Percentiles rank a stretch among this genome's conserved stretches.
Evolutionary conservation across 2,329 filamentous ascomycete species (phyloP).

Genomic region (Zymoseptoria brevis): DNA sequence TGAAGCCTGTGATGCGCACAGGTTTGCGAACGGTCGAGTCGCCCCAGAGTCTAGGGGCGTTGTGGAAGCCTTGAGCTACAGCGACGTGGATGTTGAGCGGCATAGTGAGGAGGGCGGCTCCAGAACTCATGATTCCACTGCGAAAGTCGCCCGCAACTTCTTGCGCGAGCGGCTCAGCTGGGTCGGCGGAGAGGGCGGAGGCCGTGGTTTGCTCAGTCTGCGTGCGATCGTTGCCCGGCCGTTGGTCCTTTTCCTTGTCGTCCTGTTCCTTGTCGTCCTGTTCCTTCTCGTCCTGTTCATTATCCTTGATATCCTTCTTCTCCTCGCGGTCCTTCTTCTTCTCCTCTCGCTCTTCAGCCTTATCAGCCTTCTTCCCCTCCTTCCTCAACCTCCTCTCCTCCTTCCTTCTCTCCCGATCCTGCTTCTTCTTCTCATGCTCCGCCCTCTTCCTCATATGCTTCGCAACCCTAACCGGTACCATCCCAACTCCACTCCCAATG

Average conservation of each 20-base stretch:
- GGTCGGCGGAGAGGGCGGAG: constrained; percentile 23
- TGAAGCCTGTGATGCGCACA: constrained; percentile 68
- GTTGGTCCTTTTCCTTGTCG: constrained; percentile 1
- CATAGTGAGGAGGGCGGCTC: constrained; percentile 65
- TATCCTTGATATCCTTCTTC: neutral
- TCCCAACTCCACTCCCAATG: constrained; percentile 55
- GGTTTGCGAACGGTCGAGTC: constrained; percentile 69
- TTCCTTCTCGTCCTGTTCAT: neutral
- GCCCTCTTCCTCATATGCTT: constrained; percentile 50
- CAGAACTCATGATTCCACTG: constrained; percentile 62
- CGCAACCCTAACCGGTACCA: constrained; percentile 54
- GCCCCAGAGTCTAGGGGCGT: constrained; percentile 75
- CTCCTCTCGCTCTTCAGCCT: constrained; percentile 12
- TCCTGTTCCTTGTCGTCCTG: constrained; percentile 1
- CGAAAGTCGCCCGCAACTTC: constrained; percentile 52
- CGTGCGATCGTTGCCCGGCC: constrained; percentile 14
- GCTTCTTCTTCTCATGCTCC: constrained; percentile 44
- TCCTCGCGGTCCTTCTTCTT: constrained; percentile 17
- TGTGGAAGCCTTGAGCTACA: constrained; percentile 78
- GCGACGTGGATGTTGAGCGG: constrained; percentile 81
- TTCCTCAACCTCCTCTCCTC: constrained; percentile 20
- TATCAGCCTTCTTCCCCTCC: constrained; percentile 8
- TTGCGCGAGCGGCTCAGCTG: constrained; percentile 20
- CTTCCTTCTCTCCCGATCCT: constrained; percentile 26
- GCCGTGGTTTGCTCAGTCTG: constrained; percentile 20